Evolutionary conservation across 371 early-diverging fungal species (phyloP).

Genomic region (Mucor piriformis): DNA sequence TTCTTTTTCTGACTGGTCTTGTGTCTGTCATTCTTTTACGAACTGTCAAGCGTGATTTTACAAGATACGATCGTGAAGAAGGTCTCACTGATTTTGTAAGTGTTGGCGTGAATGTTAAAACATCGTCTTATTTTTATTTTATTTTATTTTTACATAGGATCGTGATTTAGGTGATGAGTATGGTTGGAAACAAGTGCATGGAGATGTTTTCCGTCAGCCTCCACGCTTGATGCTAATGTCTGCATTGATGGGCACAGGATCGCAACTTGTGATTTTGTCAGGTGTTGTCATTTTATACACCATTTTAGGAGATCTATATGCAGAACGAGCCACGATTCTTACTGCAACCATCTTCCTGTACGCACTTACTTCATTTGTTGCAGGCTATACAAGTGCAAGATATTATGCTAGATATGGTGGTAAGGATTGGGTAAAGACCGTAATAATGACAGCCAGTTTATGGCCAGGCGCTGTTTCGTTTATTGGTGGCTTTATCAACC

Average conservation of each 20-base stretch:
- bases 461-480: conserved; percentile 70
- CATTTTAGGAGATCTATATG: conserved; percentile 73
- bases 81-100: conserved; percentile 74
- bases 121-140: neutral
- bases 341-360: conserved; percentile 82
- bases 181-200: conserved; percentile 92
- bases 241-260: conserved; percentile 75
- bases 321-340: conserved; percentile 79
- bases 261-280: conserved; percentile 67
- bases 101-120: neutral
- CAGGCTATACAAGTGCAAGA: conserved; percentile 73
- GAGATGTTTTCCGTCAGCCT: conserved; percentile 87
- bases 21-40: conserved; percentile 74
- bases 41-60: conserved; percentile 78
- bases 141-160: conserved; percentile 55
- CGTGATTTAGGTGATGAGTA: conserved; percentile 85
- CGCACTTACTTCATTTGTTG: conserved; percentile 72
- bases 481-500: conserved; percentile 69
- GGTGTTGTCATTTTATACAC: conserved; percentile 73
- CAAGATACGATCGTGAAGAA: conserved; percentile 81
- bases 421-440: conserved; percentile 72
- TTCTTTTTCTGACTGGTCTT: conserved; percentile 76
- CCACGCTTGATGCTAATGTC: conserved; percentile 68
- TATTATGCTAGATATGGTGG: conserved; percentile 77
- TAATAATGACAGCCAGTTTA: conserved; percentile 71